phyloP scores from a whole-genome alignment of 83 land plant genomes.

The Picea engelmannii region DNA sequence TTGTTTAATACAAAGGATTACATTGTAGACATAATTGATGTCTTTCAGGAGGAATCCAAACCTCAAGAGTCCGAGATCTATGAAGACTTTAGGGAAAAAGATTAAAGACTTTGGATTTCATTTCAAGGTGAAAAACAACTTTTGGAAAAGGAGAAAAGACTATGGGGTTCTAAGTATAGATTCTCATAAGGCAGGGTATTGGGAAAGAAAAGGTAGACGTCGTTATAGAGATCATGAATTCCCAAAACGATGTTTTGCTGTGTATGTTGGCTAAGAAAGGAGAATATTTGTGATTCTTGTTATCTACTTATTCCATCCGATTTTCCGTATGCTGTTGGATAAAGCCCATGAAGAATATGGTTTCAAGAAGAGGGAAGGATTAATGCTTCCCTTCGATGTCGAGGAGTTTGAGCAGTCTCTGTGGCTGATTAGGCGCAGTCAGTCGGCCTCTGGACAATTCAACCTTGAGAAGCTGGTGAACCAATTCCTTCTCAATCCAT shows the following conservation, averaged over 20 bases:
- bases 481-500: background rate
- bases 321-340: slow-evolving; percentile 6
- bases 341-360: slow-evolving; percentile 17
- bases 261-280: slow-evolving; percentile 12
- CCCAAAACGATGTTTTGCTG: slow-evolving; percentile 7
- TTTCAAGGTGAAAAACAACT: background rate
- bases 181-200: background rate
- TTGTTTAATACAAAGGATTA: too few species aligned
- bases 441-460: background rate
- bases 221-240: background rate
- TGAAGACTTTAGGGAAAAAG: background rate
- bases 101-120: background rate
- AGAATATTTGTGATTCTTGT: slow-evolving; percentile 9
- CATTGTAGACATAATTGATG: too few species aligned
- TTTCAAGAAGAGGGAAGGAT: slow-evolving; percentile 6
- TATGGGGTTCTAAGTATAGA: background rate
- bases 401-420: background rate
- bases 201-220: background rate
- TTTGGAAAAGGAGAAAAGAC: background rate
- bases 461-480: background rate
- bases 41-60: too few species aligned
- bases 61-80: too few species aligned
- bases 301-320: slow-evolving; percentile 1
- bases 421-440: background rate
- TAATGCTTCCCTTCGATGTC: slow-evolving; percentile 6